phyloP scores from a whole-genome alignment of 192 early-diverging fungal genomes.

The Thamnidium elegans region DNA sequence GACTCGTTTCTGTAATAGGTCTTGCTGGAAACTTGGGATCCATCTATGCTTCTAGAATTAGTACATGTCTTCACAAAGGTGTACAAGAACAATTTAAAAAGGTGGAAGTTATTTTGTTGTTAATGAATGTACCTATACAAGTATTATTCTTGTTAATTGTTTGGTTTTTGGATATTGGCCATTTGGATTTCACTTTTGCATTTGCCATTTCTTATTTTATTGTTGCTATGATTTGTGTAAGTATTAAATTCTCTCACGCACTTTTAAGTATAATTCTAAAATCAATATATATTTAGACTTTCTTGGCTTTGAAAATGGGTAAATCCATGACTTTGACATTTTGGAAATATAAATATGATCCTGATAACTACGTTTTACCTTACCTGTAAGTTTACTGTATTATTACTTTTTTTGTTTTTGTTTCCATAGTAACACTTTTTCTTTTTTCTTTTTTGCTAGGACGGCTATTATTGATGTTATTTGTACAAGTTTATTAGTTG shows the following conservation, averaged over 20 bases:
- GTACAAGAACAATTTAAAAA: conserved; percentile 42
- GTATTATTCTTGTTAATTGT: conserved; percentile 54
- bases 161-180: conserved; percentile 45
- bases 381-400: conserved; percentile 49
- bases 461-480: conserved; percentile 71
- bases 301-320: conserved; percentile 54
- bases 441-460: conserved; percentile 39
- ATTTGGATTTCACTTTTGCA: conserved; percentile 36
- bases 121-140: conserved; percentile 71
- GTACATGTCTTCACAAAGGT: conserved; percentile 64
- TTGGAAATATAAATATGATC: conserved; percentile 73
- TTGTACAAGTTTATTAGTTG: conserved; percentile 59
- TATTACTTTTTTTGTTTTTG: background rate
- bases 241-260: conserved; percentile 10
- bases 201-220: conserved; percentile 53
- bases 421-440: background rate
- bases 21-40: conserved; percentile 77
- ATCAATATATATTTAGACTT: conserved; percentile 38
- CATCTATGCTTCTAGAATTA: conserved; percentile 73
- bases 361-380: conserved; percentile 69
- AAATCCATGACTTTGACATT: conserved; percentile 52
- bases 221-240: conserved; percentile 57
- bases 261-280: too few relatives aligned
- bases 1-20: conserved; percentile 12
- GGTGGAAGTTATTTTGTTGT: conserved; percentile 58